Evolutionary conservation across 1,284 basidiomycete genomes (phyloP).

Genomic region (Ceratobasidium sp.): DNA sequence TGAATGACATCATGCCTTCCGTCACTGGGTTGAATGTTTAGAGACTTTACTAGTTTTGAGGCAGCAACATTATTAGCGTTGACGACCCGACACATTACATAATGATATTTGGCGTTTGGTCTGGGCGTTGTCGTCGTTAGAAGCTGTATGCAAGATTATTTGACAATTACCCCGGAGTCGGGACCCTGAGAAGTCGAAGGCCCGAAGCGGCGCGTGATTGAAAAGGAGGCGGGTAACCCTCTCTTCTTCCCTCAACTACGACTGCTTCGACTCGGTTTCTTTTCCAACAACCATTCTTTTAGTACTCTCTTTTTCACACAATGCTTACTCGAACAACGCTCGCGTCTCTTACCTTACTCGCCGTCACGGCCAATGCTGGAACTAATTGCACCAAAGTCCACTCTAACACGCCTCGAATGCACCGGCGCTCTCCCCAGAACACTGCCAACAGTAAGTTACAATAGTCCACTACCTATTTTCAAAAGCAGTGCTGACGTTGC

Average conservation of each 20-base stretch:
- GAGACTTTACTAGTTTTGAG: no score
- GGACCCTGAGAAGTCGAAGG: background rate
- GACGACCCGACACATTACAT: no score
- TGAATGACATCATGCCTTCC: no score
- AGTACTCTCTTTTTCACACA: slow-evolving; percentile 13
- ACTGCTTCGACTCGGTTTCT: background rate
- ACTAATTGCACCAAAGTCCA: slow-evolving; percentile 16
- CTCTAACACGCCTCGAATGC: background rate
- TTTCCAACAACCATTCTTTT: slow-evolving; percentile 19
- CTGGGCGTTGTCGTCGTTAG: no score
- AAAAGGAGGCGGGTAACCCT: background rate
- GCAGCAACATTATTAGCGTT: no score
- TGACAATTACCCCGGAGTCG: no score
- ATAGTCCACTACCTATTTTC: background rate
- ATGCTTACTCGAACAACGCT: slow-evolving; percentile 35
- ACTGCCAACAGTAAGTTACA: slow-evolving; percentile 32
- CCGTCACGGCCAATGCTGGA: slow-evolving; percentile 18
- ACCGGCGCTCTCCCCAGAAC: slow-evolving; percentile 22
- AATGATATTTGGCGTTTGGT: no score
- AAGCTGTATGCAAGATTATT: no score
- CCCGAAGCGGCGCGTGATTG: background rate
- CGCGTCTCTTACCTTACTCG: slow-evolving; percentile 32
- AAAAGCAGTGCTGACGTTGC: background rate
- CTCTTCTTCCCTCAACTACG: background rate
- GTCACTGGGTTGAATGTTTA: no score